Evolutionary conservation across 1,139 yeast genomes (phyloP), one percentile per base, ranked within the genome.

Genomic region (Geotrichum klebahnii): DNA sequence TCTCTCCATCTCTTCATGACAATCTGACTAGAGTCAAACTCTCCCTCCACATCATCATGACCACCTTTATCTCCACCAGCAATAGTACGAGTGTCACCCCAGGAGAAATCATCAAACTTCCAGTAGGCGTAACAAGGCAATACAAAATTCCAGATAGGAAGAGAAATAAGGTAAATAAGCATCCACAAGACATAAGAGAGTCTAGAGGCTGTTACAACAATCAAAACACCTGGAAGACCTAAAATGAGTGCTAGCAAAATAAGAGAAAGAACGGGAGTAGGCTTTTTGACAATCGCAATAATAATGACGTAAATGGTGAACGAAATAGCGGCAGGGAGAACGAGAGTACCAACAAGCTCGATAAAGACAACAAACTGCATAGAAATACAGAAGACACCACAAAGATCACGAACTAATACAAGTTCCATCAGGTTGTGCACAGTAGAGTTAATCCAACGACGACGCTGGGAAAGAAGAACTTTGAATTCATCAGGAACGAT

Each of bases 361-460:
- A 92, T 82, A 54, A 79, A 79, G 60, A 90, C 84, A 53, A 87
- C 88, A 70, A 90, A 92, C 70, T 92, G 97, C 98, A 92, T 92
- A 1, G 97, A 90, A 61, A 90, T 86, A 61, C 97, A 90, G 67
- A 92, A 92, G 0, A 96, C 92, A 58, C 98, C 98, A 76, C 98
- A 92, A 58, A 92, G 76, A 67, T 92, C 97, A 52, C 83, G 81
- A 33, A 90, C 95, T 59, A 89, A 72, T 2, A 85, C 86, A 61
- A 92, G 78, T 68, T 92, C 98, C 83, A 92, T 79, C 65, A 92
- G 78, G 64, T 92, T 92, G 68, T 92, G 98, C 44, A 92, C 95
- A 0, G 98, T 92, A 2, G 97, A 89, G 68, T 92, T 92, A 62
- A 92, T 92, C 98, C 98, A 92, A 67, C 98, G 86, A 70, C 98